Base-by-base conservation (phyloP, 257 asterid genomes). In the Petunia secreta region DNA sequence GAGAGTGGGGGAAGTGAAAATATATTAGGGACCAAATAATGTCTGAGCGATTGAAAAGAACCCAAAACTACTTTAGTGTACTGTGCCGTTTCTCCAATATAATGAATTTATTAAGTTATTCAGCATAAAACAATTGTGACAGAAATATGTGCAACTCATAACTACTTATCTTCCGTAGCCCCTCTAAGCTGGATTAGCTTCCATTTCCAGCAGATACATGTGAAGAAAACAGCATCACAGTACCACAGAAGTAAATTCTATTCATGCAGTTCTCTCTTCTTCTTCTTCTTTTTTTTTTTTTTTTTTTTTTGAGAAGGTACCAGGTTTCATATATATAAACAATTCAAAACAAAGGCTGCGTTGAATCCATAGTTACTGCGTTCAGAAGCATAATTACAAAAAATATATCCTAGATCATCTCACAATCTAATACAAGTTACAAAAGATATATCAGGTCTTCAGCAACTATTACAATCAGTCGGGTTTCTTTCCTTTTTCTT, bases 161-260 rank as follows among this genome's bases (percentile, higher is more conserved):
- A 16, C 59, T 25, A 25, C 5, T 69, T 2, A 9, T 2, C 16
- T 68, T 68, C 75, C n/a, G 0, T 68, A 16, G 76, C 40, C 76
- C 9, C 76, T 68, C 57, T 68, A 68, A 11, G 58, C 76, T 16
- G 76, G 16, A 69, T 69, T 59, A 44, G 46, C 25, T 46, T 69
- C 25, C 59, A 44, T 58, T 46, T 69, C 41, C 60, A 69, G n/a
- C 25, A 46, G 59, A 69, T 46, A 25, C 0, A 25, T 16, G 41
- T 40, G 25, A 0, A 39, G 44, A 69, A 46, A 10, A 10, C 4
- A n/a, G 77, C 10, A 46, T 16, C 59, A 44, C 58, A n/a, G 77
- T 25, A 46, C 41, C 59, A 44, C 58, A 46, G 25, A 69, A 16
- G 39, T 46, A 4, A 69, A 16, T 38, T 69, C 25, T 10, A 46